phyloP scores from a whole-genome alignment of 2,329 filamentous ascomycete species.

The Emergomyces pasteurianus region DNA sequence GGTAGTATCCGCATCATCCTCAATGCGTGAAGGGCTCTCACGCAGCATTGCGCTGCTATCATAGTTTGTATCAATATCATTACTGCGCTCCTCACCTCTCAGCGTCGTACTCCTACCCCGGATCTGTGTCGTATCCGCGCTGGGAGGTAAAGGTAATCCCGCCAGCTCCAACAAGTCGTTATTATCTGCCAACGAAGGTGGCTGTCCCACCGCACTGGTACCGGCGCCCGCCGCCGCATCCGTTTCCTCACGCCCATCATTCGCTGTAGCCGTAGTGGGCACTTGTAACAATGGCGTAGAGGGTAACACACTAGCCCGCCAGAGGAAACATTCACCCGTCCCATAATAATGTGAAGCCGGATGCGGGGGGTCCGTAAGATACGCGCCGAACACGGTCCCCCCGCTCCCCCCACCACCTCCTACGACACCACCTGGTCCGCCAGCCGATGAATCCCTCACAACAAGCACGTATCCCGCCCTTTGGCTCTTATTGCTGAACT shows the following conservation, averaged over 20 bases:
- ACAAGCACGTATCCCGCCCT: conserved; percentile 84
- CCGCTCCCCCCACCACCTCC: conserved; percentile 3
- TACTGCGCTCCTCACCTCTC: conserved; percentile 22
- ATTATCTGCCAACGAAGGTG: neutral
- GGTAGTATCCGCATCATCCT: neutral
- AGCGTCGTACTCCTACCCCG: conserved; percentile 48
- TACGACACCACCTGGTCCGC: neutral
- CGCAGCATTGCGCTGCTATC: neutral
- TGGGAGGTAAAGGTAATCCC: conserved; percentile 57
- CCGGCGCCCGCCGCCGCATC: neutral
- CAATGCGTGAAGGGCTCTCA: neutral
- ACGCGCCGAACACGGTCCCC: conserved; percentile 68
- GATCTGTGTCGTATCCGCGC: conserved; percentile 51
- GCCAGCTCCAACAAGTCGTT: conserved; percentile 37
- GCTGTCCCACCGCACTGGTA: neutral
- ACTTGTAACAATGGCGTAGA: conserved; percentile 29
- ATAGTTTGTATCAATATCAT: neutral
- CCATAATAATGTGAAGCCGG: conserved; percentile 80
- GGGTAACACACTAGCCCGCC: conserved; percentile 59
- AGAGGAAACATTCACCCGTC: conserved; percentile 91
- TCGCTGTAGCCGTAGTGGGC: neutral
- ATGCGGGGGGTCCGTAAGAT: conserved; percentile 79
- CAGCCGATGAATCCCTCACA: conserved; percentile 53
- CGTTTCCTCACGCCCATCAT: neutral
- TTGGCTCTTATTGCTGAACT: conserved; percentile 50